phyloP scores from a whole-genome alignment of 2,329 filamentous ascomycete species.

The Neonectria faginata region DNA sequence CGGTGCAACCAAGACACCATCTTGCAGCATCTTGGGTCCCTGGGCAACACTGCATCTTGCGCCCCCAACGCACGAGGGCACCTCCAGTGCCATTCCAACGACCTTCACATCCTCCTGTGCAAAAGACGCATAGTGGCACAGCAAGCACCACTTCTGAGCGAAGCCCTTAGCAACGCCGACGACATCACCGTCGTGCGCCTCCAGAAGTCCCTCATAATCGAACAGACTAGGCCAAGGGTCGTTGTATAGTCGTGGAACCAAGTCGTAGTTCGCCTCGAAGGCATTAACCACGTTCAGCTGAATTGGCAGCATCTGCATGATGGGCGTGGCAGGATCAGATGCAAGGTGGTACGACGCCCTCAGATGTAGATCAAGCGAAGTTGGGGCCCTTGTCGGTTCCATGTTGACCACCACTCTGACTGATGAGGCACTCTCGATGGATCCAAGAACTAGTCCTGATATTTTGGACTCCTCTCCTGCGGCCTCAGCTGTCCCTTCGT shows the following conservation, averaged over 20 bases:
- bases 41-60: slow-evolving; percentile 67
- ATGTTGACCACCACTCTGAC: slow-evolving; percentile 61
- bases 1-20: slow-evolving; percentile 66
- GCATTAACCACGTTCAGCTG: slow-evolving; percentile 81
- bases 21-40: slow-evolving; percentile 52
- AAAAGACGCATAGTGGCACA: slow-evolving; percentile 80
- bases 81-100: slow-evolving; percentile 69
- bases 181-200: slow-evolving; percentile 49
- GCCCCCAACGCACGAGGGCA: slow-evolving; percentile 71
- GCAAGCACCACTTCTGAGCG: slow-evolving; percentile 83
- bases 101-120: slow-evolving; percentile 77
- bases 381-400: slow-evolving; percentile 62
- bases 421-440: slow-evolving; percentile 60
- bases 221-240: slow-evolving; percentile 92
- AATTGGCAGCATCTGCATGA: slow-evolving; percentile 77
- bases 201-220: slow-evolving; percentile 64
- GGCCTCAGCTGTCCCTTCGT: slow-evolving; percentile 49
- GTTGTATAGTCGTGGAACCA: slow-evolving; percentile 81
- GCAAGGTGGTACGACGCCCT: slow-evolving; percentile 82
- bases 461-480: slow-evolving; percentile 58
- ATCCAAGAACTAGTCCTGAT: slow-evolving; percentile 57
- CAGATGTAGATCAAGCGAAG: slow-evolving; percentile 75
- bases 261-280: slow-evolving; percentile 92
- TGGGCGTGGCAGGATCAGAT: slow-evolving; percentile 82
- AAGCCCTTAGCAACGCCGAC: slow-evolving; percentile 66